Evolutionary conservation across 2,329 filamentous ascomycete species (phyloP), one percentile per base, ranked within the genome.

Genomic region (Talaromyces sp.): DNA sequence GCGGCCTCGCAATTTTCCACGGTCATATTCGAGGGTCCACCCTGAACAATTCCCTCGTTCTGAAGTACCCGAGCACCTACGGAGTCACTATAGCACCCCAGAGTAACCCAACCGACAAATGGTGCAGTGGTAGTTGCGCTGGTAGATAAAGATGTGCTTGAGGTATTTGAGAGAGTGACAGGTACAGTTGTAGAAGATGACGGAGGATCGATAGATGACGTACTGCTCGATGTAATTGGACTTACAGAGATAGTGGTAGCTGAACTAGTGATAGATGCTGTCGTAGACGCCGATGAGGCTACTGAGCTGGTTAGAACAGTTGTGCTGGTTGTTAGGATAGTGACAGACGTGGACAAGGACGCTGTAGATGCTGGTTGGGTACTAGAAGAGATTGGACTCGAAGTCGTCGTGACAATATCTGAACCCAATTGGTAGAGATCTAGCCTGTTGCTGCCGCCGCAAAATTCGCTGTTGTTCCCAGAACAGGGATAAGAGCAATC

Each of bases 381-480:
- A 16, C 43, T 59, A 9, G 33, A 60, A 41, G 54, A 59, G 2
- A 43, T 33, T 43, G 62, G 54, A 47, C 16, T 39, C 39, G 52
- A 63, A 37, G 27, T 52, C 1, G 54, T 59, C 11, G 54, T 64
- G 22, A 43, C 24, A 5, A 50, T 52, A 58, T 11, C n/a, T 50
- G 62, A 64, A 10, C 31, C 33, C 19, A 64, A 10, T 19, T 64
- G 19, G 24, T 64, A 64, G 10, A 64, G 27, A 52, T 64, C 43
- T 5, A 64, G n/a, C 37, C 62, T 64, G 24, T 64, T 59, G 35
- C 62, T 50, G 24, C 63, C 63, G 48, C 63, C 63, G 39, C 63
- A 65, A 41, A 61, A 61, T 61, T 65, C 63, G 35, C 47, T 61
- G 27, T 27, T 47, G 41, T 65, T 56, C 8, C 63, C 63, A 56